Conservation (phyloP, 2,329 filamentous ascomycete genomes). For the Boeremia lycopersici region DNA sequence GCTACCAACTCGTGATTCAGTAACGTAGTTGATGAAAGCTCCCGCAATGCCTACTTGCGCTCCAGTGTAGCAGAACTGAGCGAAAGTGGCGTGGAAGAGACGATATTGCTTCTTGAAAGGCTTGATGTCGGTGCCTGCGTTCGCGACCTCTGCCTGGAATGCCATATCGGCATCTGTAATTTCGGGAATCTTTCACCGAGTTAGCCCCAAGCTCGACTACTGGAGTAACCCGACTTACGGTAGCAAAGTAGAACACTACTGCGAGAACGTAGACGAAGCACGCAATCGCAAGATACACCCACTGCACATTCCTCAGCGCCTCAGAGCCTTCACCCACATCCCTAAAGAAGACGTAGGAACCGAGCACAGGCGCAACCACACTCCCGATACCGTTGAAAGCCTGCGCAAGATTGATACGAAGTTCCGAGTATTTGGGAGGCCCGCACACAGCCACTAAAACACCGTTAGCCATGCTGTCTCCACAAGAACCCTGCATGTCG, state of each 20-base stretch:
- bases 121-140: constrained; percentile 50
- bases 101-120: constrained; percentile 68
- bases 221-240: constrained; percentile 16
- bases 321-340: constrained; percentile 56
- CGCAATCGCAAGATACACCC: constrained; percentile 68
- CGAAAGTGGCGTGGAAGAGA: constrained; percentile 75
- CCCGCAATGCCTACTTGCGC: constrained; percentile 66
- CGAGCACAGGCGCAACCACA: constrained; percentile 64
- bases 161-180: constrained; percentile 58
- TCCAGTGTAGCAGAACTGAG: constrained; percentile 82
- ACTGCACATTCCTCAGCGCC: constrained; percentile 66
- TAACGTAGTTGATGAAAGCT: constrained; percentile 53
- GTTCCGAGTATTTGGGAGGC: constrained; percentile 63
- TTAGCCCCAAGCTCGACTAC: not conserved
- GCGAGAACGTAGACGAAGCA: constrained; percentile 64
- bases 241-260: constrained; percentile 62
- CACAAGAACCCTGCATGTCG: not conserved
- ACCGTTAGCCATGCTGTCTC: constrained; percentile 21
- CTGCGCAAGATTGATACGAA: constrained; percentile 65
- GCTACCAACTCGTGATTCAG: constrained; percentile 51
- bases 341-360: constrained; percentile 66
- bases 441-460: constrained; percentile 55
- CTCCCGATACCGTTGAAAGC: constrained; percentile 65
- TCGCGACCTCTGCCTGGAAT: constrained; percentile 52
- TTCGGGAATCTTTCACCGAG: constrained; percentile 5